Conservation (phyloP, 768 basidiomycete species). For the Naematelia encephala region DNA sequence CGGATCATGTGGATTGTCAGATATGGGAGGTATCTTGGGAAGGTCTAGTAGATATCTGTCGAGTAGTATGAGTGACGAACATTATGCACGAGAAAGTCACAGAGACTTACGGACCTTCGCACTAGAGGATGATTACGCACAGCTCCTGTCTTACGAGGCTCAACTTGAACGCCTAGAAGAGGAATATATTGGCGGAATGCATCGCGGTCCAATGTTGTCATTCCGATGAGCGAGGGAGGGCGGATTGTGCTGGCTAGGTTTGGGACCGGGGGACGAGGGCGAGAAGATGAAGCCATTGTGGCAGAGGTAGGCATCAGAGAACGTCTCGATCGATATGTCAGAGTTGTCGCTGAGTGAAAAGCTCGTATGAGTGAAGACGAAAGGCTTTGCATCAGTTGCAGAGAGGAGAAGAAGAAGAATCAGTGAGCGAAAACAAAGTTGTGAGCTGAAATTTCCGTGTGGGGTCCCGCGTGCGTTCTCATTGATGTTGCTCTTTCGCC, state of each 20-base stretch:
- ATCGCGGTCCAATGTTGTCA: slow-evolving; percentile 6
- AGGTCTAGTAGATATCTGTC: slow-evolving; percentile 30
- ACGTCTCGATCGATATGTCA: background rate
- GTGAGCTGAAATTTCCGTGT: background rate
- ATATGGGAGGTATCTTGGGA: slow-evolving; percentile 22
- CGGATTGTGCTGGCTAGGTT: background rate
- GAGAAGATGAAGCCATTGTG: background rate
- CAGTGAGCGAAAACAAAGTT: background rate
- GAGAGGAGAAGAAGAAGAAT: background rate
- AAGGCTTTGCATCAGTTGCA: background rate
- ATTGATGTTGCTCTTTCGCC: background rate
- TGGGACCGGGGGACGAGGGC: background rate
- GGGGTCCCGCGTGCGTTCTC: background rate
- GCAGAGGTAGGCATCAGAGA: background rate
- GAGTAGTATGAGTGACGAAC: slow-evolving; percentile 1
- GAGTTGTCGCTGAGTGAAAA: background rate
- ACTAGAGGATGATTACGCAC: slow-evolving; percentile 50
- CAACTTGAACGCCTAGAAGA: slow-evolving; percentile 66
- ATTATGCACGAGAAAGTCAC: background rate
- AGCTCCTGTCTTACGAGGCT: slow-evolving; percentile 58
- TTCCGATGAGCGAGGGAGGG: background rate
- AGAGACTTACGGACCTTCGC: slow-evolving; percentile 28
- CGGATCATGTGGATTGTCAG: slow-evolving; percentile 11
- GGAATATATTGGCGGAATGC: slow-evolving; percentile 64
- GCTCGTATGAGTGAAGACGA: background rate